Evolutionary conservation across 768 basidiomycete species (phyloP), one percentile per base, ranked within the genome.

Genomic region (Calocera viscosa): DNA sequence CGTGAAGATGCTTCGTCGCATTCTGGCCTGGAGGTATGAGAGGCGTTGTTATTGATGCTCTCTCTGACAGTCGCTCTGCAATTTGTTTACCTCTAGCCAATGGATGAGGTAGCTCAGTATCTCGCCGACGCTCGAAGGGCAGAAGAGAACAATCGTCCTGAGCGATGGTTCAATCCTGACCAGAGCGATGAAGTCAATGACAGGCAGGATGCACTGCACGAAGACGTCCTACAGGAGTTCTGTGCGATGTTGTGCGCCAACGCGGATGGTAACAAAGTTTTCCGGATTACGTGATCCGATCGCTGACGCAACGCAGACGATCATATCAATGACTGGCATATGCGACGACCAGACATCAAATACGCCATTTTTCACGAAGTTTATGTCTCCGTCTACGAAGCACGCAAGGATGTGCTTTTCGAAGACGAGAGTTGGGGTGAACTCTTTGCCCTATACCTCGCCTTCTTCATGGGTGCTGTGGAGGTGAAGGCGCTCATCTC

Each of bases 231-330:
- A 19, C 53, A 60, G 22, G 53, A 60, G 22, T 60, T 60, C 53
- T 60, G 53, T 26, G 53, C 53, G 53, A 60, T 60, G 53, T 60
- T 60, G 53, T 60, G 53, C 53, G 53, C 53, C 30, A 60, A 60
- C 53, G 10, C 53, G 53, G 53, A 60, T 2, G 53, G 53, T 60
- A 60, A 60, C 53, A 60, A 60, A 30, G 53, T 60, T 60, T 60
- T 32, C 53, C 53, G 53, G 14, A 10, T 60, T 60, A 60, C 53
- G 53, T 60, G 14, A 60, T 60, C 53, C 24, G 53, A 32, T 60
- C 53, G 53, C 53, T 60, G 7, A 60, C 22, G 14, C 53, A 16
- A 8, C 26, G 30, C 53, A 60, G 53, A 60, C 53, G 53, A 60
- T 30, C 53, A 60, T 30, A 60, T 60, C 53, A 60, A 60, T 30